Conservation (phyloP, 768 basidiomycete genomes). For the Macrolepiota dolichaula region DNA sequence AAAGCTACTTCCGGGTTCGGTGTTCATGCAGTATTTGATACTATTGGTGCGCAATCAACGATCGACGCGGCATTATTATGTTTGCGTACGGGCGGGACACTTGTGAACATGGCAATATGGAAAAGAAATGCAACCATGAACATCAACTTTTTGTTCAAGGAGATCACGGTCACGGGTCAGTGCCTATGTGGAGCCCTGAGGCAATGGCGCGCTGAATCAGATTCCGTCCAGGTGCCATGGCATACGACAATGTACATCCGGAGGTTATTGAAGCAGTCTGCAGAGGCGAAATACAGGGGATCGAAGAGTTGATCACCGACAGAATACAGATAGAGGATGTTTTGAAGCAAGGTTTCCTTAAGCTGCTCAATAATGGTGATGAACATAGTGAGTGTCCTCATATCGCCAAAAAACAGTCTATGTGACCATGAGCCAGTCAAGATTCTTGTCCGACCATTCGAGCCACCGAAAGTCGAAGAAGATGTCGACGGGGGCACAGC, state of each 20-base stretch:
- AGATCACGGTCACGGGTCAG: conserved; percentile 35
- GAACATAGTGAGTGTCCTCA: conserved; percentile 30
- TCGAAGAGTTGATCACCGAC: conserved; percentile 40
- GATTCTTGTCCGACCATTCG: conserved; percentile 29
- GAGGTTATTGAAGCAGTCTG: conserved; percentile 37
- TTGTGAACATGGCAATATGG: conserved; percentile 46
- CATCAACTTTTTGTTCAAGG: conserved; percentile 32
- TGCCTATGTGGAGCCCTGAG: not conserved
- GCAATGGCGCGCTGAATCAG: not conserved
- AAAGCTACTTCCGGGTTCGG: conserved; percentile 30
- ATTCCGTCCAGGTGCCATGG: conserved; percentile 25
- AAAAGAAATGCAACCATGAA: conserved; percentile 30
- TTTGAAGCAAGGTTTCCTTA: conserved; percentile 39
- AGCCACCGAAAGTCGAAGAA: not conserved
- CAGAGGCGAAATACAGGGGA: conserved; percentile 31
- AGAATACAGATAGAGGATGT: conserved; percentile 39
- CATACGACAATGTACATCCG: conserved; percentile 34
- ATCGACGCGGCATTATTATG: conserved; percentile 32
- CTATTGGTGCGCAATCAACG: conserved; percentile 37
- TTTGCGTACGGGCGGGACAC: conserved; percentile 33
- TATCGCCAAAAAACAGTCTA: not conserved
- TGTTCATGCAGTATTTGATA: conserved; percentile 45
- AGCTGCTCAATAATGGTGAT: conserved; percentile 37
- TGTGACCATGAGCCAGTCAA: conserved; percentile 23
- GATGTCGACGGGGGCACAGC: not conserved